Evolutionary conservation across 495 filamentous ascomycete species (phyloP).

Genomic region (Parathielavia hyrcaniae): DNA sequence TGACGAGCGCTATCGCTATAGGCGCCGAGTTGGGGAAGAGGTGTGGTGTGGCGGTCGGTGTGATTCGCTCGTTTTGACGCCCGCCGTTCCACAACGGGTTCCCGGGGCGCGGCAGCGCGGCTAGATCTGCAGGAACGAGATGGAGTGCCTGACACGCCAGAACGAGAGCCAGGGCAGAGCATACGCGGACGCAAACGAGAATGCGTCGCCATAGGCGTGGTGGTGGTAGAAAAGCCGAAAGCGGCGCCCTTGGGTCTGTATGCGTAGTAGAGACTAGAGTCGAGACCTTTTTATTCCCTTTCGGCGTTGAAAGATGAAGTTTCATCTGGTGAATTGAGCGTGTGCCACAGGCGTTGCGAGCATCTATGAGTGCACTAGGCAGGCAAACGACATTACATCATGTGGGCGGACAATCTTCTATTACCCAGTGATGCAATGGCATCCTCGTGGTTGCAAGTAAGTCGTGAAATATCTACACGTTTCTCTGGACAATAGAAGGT

Average conservation of each 20-base stretch:
- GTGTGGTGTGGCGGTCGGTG: constrained; percentile 1
- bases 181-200: constrained; percentile 3
- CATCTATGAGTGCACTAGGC: not conserved
- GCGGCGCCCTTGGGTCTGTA: not conserved
- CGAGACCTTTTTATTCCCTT: too few relatives aligned
- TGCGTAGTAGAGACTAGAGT: not conserved
- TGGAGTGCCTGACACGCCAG: constrained; percentile 3
- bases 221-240: constrained; percentile 6
- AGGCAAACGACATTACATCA: not conserved
- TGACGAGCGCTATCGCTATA: constrained; percentile 1
- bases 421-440: too few relatives aligned
- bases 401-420: not conserved
- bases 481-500: too few relatives aligned
- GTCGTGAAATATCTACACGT: too few relatives aligned
- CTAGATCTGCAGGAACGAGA: constrained; percentile 8
- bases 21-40: constrained; percentile 5
- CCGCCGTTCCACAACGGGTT: constrained; percentile 3
- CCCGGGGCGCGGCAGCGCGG: not conserved
- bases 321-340: not conserved
- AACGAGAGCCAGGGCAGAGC: not conserved
- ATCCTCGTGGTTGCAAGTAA: too few relatives aligned
- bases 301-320: too few relatives aligned
- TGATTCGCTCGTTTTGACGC: constrained; percentile 10
- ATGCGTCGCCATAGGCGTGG: constrained; percentile 3
- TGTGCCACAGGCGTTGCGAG: not conserved